phyloP scores from a whole-genome alignment of 345 rosid species.

The Clausena lansium region DNA sequence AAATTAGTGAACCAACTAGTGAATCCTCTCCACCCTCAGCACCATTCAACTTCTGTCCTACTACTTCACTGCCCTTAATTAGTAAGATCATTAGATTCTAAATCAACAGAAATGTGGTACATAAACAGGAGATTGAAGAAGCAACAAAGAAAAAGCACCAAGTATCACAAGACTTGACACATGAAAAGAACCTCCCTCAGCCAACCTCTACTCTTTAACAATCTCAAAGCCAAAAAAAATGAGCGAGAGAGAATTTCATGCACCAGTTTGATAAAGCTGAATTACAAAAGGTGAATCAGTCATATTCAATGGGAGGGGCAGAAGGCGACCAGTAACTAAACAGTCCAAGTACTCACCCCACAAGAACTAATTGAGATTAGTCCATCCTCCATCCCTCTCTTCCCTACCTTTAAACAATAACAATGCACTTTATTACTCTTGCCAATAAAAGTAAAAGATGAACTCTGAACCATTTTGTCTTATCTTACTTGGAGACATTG shows the following conservation, averaged over 20 bases:
- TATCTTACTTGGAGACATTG: conserved; percentile 38
- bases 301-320: background rate
- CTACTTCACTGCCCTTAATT: too few relatives aligned
- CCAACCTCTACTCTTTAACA: background rate
- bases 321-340: background rate
- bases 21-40: too few relatives aligned
- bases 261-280: background rate
- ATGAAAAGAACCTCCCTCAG: background rate
- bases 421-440: background rate
- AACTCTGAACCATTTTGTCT: background rate
- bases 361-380: background rate
- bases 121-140: background rate
- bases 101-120: background rate
- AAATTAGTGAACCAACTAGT: too few relatives aligned
- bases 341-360: background rate
- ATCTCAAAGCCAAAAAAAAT: background rate
- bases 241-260: background rate
- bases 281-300: background rate
- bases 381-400: background rate
- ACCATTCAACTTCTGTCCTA: too few relatives aligned
- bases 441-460: background rate
- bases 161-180: background rate
- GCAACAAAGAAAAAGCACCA: background rate
- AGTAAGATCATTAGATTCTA: too few relatives aligned
- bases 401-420: background rate